Evolutionary conservation across 1,284 basidiomycete species (phyloP).

Genomic region (Trichosporon ovoides): DNA sequence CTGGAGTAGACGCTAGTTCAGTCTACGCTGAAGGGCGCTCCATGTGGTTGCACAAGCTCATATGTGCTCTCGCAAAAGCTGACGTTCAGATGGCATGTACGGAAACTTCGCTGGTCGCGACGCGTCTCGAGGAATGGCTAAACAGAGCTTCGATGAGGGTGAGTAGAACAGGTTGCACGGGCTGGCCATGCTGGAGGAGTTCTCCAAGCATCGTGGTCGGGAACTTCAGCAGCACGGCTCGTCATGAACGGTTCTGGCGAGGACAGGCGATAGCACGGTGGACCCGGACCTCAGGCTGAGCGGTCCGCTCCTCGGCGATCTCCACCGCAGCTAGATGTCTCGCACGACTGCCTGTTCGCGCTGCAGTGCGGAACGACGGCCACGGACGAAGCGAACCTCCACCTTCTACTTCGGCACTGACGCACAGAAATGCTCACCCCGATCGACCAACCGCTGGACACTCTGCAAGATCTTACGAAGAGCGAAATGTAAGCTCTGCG

Average conservation of each 20-base stretch:
- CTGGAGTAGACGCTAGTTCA: too few relatives aligned
- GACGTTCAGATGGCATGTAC: slow-evolving; percentile 73
- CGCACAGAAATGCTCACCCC: slow-evolving; percentile 78
- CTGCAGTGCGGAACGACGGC: too few relatives aligned
- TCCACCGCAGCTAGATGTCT: too few relatives aligned
- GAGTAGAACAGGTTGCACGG: slow-evolving; percentile 44
- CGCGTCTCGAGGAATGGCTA: slow-evolving; percentile 91
- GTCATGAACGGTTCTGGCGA: too few relatives aligned
- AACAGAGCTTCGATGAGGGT: slow-evolving; percentile 89
- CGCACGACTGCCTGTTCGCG: too few relatives aligned
- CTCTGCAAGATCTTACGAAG: slow-evolving; percentile 65
- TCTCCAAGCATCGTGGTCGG: too few relatives aligned
- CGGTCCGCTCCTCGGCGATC: too few relatives aligned
- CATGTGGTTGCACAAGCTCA: background rate
- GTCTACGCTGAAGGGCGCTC: background rate
- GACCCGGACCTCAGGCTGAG: too few relatives aligned
- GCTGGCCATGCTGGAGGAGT: too few relatives aligned
- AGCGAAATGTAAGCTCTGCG: slow-evolving; percentile 71
- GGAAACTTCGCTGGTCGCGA: slow-evolving; percentile 94
- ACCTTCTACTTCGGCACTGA: background rate
- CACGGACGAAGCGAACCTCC: too few relatives aligned
- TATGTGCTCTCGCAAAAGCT: background rate
- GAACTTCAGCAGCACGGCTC: too few relatives aligned
- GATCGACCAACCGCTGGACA: slow-evolving; percentile 78
- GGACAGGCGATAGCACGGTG: too few relatives aligned